These are phyloP conservation scores for Fragilaria radians DNA, from an alignment of 108 stramenopile genomes.

Conservation along the genomic window DNA sequence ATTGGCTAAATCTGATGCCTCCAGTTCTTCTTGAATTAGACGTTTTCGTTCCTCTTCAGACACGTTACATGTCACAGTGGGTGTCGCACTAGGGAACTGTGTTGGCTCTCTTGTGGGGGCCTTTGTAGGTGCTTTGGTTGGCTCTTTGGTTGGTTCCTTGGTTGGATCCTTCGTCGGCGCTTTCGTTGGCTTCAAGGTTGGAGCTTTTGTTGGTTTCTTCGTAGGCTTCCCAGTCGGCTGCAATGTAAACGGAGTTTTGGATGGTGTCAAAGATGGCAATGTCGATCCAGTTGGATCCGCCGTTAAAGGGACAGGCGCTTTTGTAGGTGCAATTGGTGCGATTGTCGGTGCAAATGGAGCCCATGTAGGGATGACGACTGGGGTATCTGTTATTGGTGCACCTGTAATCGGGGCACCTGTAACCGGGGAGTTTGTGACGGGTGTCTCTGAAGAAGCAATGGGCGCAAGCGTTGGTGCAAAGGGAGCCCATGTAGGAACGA, in stretches of 20 bases:
- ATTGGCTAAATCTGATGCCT: slow-evolving; percentile 15
- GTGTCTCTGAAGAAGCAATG: not conserved
- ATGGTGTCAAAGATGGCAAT: too few relatives aligned
- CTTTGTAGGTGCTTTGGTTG: not conserved
- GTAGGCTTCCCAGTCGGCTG: not conserved
- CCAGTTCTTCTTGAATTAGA: slow-evolving; percentile 23
- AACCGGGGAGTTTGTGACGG: not conserved
- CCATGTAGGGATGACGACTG: not conserved
- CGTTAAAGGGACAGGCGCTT: not conserved
- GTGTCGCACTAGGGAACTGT: slow-evolving; percentile 9
- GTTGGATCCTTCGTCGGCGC: slow-evolving; percentile 8
- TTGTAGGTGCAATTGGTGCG: not conserved
- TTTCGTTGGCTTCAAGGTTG: slow-evolving; percentile 5
- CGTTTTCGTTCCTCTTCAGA: slow-evolving; percentile 15
- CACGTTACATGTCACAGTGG: slow-evolving; percentile 32
- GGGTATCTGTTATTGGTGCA: not conserved
- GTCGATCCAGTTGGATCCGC: not conserved
- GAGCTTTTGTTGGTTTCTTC: not conserved
- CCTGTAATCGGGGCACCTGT: not conserved
- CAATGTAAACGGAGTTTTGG: not conserved
- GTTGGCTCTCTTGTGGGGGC: slow-evolving; percentile 3
- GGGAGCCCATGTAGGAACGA: not conserved
- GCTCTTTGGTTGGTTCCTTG: not conserved
- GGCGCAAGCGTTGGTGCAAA: not conserved
- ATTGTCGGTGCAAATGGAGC: not conserved